A percentile compares a stretch with the other conserved stretches of the same genome.
These are phyloP conservation scores for Nothophytophthora sp. DNA, from an alignment of 352 stramenopile genomes.

Conservation along the genomic window DNA sequence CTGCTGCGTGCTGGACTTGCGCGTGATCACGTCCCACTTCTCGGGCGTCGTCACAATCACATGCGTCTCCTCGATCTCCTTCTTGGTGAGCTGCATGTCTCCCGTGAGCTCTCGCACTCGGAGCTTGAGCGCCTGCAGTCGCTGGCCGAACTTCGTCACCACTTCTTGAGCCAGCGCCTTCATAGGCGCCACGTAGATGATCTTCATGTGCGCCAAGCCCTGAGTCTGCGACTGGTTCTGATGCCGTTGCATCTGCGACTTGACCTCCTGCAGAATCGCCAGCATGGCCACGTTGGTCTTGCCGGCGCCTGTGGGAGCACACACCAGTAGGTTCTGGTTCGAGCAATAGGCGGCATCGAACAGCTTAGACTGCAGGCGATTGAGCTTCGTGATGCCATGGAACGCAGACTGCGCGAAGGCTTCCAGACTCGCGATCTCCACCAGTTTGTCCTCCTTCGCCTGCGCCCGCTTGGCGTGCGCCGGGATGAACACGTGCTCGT, in stretches of 20 bases:
- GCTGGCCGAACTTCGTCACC: constrained; percentile 97
- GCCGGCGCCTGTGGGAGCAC: constrained; percentile 91
- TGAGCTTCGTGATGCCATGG: constrained; percentile 85
- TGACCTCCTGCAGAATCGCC: constrained; percentile 93
- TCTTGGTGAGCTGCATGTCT: constrained; percentile 98
- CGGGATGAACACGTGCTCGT: constrained; percentile 85
- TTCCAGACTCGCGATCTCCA: constrained; percentile 67
- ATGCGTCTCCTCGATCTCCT: constrained; percentile 95
- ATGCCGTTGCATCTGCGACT: constrained; percentile 57
- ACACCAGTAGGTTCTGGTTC: constrained; percentile 98
- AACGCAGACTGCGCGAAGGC: constrained; percentile 82
- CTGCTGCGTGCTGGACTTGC: constrained; percentile 95
- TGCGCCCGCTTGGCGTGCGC: constrained; percentile 68
- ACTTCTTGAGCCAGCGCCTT: constrained; percentile 99
- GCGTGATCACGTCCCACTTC: constrained; percentile 99
- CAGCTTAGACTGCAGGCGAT: constrained; percentile 98
- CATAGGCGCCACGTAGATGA: constrained; percentile 98
- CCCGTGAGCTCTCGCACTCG: constrained; percentile 95
- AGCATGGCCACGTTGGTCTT: constrained; percentile 99
- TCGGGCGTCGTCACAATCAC: constrained; percentile 99
- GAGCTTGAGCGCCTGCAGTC: constrained; percentile 63
- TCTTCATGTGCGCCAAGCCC: constrained; percentile 85
- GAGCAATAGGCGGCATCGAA: constrained; percentile 96
- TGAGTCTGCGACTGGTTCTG: constrained; percentile 21
- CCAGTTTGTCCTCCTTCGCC: constrained; percentile 51